Base-by-base conservation (phyloP, 805 yeast species). In the Metschnikowia reukaufii region DNA sequence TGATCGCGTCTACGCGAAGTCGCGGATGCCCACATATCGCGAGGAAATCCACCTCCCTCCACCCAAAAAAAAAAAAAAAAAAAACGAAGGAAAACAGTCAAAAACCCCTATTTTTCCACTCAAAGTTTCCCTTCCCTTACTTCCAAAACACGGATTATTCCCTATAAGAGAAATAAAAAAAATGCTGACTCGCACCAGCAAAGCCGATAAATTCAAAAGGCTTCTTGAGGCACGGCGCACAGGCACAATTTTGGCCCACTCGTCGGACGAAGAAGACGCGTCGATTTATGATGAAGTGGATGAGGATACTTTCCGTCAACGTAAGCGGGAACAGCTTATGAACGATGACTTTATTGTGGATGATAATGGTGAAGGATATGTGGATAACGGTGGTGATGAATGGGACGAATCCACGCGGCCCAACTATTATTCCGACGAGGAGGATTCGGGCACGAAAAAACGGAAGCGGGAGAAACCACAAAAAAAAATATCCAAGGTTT, bases 341-440 rank as follows among this genome's bases (percentile, higher is more conserved):
- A 84, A 86, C 51, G 97, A 92, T 60, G 97, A 92, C 64, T 92
- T 92, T 62, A 94, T 92, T 31, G 96, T 89, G 2, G 97, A 90
- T 63, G 98, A 92, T 63, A 83, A 86, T 55, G 97, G 97, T 25
- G 86, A 84, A 54, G 98, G 97, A 0, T 92, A 92, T 60, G 91
- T 89, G 1, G 98, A 94, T 58, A 86, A 86, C 36, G 99, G 99
- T 48, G 87, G 77, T 6, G 95, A 92, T 58, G 96, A 89, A 49
- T 89, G 96, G 91, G 95, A 83, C 49, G 75, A 72, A 33, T 65
- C 72, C 29, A 62, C 72, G 45, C 70, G 73, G 44, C 78, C 76
- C 36, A 68, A 73, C 43, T 79, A 78, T 57, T 77, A 76, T 50
- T 77, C 81, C n/a, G 85, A 80, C 35, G 86, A 79, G 29, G 81